Conservation (phyloP, 495 filamentous ascomycete species). For the Xylaria intraflava region DNA sequence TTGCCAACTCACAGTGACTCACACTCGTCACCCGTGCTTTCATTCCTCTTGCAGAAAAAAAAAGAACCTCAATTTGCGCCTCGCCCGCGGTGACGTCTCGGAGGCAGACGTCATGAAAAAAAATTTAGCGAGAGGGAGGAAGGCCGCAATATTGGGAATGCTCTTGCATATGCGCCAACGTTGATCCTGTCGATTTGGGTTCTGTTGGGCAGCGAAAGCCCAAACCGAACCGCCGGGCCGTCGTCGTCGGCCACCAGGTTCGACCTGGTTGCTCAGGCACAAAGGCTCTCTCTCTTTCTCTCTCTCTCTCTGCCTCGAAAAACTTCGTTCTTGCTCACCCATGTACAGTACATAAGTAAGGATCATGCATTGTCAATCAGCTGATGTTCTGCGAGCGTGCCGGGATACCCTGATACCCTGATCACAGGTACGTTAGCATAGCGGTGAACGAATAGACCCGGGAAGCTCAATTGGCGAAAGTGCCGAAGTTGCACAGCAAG, state of each 20-base stretch:
- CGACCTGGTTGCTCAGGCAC: neutral
- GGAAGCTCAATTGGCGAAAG: neutral
- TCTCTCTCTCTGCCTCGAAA: too few relatives aligned
- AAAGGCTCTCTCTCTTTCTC: neutral
- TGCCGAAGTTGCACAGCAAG: neutral
- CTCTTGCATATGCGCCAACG: neutral
- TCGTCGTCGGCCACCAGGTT: neutral
- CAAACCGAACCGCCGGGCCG: constrained; percentile 1
- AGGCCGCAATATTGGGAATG: neutral
- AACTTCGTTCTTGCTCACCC: too few relatives aligned
- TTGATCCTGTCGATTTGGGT: constrained; percentile 1
- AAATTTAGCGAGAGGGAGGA: neutral
- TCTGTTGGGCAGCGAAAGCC: constrained; percentile 6
- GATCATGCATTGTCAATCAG: neutral
- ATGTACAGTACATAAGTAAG: too few relatives aligned
- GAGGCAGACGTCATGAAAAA: neutral
- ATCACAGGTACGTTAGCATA: neutral
- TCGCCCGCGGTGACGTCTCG: neutral
- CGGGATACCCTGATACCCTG: neutral
- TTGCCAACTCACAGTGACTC: constrained; percentile 11
- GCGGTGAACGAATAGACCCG: constrained; percentile 2
- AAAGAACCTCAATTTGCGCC: neutral
- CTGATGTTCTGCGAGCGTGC: neutral
- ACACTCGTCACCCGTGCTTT: neutral
- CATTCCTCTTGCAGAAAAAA: neutral